Percentiles rank a stretch among this genome's conserved stretches.
Conservation (phyloP, 768 basidiomycete species). For the Naganishia vaughanmartiniae region DNA sequence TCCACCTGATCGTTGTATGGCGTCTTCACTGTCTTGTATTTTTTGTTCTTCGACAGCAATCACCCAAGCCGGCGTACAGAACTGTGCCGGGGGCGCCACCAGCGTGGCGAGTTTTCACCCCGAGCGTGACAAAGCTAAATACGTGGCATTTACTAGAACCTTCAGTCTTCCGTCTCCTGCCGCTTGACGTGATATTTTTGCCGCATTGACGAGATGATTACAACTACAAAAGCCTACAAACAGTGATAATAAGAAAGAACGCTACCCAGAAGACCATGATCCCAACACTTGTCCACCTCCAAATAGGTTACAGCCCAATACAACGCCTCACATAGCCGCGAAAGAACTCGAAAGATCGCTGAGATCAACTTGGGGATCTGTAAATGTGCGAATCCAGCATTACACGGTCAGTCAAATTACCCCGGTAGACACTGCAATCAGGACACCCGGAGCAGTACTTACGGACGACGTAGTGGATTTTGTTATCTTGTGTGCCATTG, state of each 20-base stretch:
- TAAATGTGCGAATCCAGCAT: background rate
- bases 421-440: background rate
- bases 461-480: slow-evolving; percentile 37
- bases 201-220: background rate
- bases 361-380: slow-evolving; percentile 35
- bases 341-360: slow-evolving; percentile 31
- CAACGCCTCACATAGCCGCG: slow-evolving; percentile 5
- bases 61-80: background rate
- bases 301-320: background rate
- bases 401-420: background rate
- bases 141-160: background rate
- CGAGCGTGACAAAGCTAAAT: slow-evolving; percentile 7
- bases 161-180: too few relatives aligned
- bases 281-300: background rate
- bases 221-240: background rate
- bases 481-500: slow-evolving; percentile 19
- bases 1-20: background rate
- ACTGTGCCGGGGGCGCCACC: background rate
- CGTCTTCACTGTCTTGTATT: slow-evolving; percentile 3
- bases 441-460: slow-evolving; percentile 4
- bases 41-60: background rate
- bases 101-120: slow-evolving; percentile 1
- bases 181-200: too few relatives aligned
- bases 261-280: background rate
- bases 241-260: background rate